Conservation (phyloP, 2,329 filamentous ascomycete genomes). For the Daldinia sp. region DNA sequence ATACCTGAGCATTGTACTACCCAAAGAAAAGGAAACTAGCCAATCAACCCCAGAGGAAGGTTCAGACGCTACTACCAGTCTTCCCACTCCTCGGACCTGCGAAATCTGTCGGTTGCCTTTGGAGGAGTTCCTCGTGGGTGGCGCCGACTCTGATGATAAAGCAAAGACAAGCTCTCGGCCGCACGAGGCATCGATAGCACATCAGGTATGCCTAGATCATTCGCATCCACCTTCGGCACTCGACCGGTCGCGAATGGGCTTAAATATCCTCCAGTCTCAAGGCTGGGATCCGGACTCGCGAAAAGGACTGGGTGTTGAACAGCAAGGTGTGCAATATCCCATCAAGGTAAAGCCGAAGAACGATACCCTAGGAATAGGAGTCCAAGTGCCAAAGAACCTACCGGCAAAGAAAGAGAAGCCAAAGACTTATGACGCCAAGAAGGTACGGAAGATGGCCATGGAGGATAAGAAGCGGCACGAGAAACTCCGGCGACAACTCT, state of each 20-base stretch:
- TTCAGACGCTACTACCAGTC: constrained; percentile 23
- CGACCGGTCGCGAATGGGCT: constrained; percentile 74
- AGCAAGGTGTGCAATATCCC: constrained; percentile 78
- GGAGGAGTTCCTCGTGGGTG: constrained; percentile 52
- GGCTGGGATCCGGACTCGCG: constrained; percentile 81
- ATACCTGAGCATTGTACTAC: constrained; percentile 74
- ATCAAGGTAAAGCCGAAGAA: constrained; percentile 77
- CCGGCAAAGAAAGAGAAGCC: constrained; percentile 53
- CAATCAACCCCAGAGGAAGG: constrained; percentile 18
- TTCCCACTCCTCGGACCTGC: constrained; percentile 52
- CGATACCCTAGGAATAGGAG: constrained; percentile 78
- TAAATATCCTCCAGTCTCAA: constrained; percentile 69
- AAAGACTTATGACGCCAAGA: constrained; percentile 72
- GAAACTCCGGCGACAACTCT: constrained; percentile 74
- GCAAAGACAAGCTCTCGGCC: constrained; percentile 18
- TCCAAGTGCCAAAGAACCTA: constrained; percentile 52
- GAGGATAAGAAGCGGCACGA: constrained; percentile 70
- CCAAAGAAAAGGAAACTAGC: constrained; percentile 49
- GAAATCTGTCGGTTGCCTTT: constrained; percentile 69
- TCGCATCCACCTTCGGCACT: constrained; percentile 77
- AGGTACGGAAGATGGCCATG: constrained; percentile 67
- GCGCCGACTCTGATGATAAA: constrained; percentile 12
- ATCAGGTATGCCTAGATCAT: constrained; percentile 74
- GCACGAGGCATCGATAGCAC: constrained; percentile 71
- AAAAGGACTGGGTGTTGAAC: constrained; percentile 72